phyloP scores from a whole-genome alignment of 2,329 filamentous ascomycete genomes.

The Metarhizium brunneum region DNA sequence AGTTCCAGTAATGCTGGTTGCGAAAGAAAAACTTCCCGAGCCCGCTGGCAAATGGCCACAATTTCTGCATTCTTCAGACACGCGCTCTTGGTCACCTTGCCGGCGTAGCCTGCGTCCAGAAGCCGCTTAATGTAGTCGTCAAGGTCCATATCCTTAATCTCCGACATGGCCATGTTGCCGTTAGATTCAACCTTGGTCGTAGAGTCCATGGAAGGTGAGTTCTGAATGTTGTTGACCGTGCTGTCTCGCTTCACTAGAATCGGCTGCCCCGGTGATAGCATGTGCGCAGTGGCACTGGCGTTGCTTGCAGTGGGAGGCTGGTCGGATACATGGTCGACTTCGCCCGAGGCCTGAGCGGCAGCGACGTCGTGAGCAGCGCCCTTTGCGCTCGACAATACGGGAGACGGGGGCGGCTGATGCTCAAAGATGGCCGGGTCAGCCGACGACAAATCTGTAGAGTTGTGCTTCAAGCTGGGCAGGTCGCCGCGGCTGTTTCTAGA shows the following conservation, averaged over 20 bases:
- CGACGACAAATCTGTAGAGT: slow-evolving; percentile 30
- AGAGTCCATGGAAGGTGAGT: slow-evolving; percentile 32
- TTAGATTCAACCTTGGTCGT: slow-evolving; percentile 30
- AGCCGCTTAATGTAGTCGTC: slow-evolving; percentile 96
- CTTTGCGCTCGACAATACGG: slow-evolving; percentile 61
- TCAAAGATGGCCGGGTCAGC: slow-evolving; percentile 38
- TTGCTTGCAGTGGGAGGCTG: slow-evolving; percentile 61
- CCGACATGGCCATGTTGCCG: slow-evolving; percentile 67
- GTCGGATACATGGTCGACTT: slow-evolving; percentile 92
- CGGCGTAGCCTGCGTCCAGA: slow-evolving; percentile 87
- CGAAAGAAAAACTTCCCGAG: slow-evolving; percentile 78
- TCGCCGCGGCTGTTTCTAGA: slow-evolving; percentile 38
- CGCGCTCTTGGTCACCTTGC: slow-evolving; percentile 95
- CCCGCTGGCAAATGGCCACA: slow-evolving; percentile 81
- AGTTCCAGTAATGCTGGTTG: slow-evolving; percentile 90
- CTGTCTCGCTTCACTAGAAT: slow-evolving; percentile 80
- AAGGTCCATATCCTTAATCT: slow-evolving; percentile 85
- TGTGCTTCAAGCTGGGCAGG: slow-evolving; percentile 28
- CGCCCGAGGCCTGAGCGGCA: slow-evolving; percentile 74
- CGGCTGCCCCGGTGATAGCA: slow-evolving; percentile 71
- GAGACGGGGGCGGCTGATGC: slow-evolving; percentile 67
- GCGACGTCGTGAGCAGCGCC: slow-evolving; percentile 68
- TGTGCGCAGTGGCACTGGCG: slow-evolving; percentile 45
- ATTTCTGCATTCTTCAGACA: slow-evolving; percentile 98
- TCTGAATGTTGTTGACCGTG: slow-evolving; percentile 55